Evolutionary conservation across 2,329 filamentous ascomycete genomes (phyloP).

Genomic region (Massarina eburnea): DNA sequence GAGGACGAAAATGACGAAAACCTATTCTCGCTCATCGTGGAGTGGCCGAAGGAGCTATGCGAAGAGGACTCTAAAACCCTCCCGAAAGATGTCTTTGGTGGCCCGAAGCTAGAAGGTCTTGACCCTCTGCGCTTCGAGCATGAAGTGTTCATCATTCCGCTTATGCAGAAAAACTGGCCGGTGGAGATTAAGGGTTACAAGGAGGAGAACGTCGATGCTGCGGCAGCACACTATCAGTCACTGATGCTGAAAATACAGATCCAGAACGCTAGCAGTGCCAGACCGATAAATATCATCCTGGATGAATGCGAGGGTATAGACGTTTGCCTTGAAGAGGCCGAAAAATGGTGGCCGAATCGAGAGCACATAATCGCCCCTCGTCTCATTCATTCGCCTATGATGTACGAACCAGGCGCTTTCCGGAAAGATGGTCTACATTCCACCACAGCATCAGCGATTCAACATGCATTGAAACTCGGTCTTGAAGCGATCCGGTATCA

Average conservation of each 20-base stretch:
- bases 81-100: conserved; percentile 31
- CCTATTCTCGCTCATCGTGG: conserved; percentile 12
- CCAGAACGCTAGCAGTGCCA: conserved; percentile 11
- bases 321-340: conserved; percentile 18
- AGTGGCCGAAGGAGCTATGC: conserved; percentile 27
- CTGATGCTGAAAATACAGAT: conserved; percentile 22
- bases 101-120: conserved; percentile 28
- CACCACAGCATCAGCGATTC: conserved; percentile 16
- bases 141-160: conserved; percentile 30
- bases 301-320: conserved; percentile 28
- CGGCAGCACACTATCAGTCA: conserved; percentile 21
- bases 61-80: conserved; percentile 7
- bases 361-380: conserved; percentile 23
- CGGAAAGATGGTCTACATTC: conserved; percentile 16
- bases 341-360: conserved; percentile 29
- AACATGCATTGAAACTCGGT: conserved; percentile 15
- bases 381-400: conserved; percentile 17
- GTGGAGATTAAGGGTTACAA: conserved; percentile 27
- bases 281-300: conserved; percentile 23
- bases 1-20: neutral
- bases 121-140: conserved; percentile 28
- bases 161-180: neutral
- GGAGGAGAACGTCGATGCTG: conserved; percentile 15
- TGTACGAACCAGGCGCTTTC: conserved; percentile 24
- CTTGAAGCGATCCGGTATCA: conserved; percentile 26